Base-by-base conservation (phyloP, 164 flowering plant species). In the Macadamia integrifolia region DNA sequence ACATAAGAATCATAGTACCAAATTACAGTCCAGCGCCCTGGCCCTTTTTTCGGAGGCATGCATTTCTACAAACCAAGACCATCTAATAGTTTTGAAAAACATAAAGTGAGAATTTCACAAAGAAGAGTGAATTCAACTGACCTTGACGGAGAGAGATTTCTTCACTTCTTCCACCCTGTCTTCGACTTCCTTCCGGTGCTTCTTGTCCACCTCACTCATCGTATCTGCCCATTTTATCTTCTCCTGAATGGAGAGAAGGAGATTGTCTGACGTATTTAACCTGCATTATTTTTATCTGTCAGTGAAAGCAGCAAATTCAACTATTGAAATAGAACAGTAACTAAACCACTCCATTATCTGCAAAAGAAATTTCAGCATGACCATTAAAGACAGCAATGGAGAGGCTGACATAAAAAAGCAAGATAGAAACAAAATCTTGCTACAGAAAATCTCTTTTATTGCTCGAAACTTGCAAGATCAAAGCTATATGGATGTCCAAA, bases 141-240 rank as follows among this genome's bases (percentile, higher is more conserved):
- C 98, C 98, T 90, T 91, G 81, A 80, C 73, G 55, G 88, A 72
- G 23, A 86, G 74, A 12, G 90, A 72, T 79, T 85, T 88, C 81
- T 91, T 93, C 40, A 79, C 83, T 79, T 91, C 96, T 50, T 93
- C 98, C 65, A 82, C 77, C 74, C 66, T 82, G 15, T 87, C 97
- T 68, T 87, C 96, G 14, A 88, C 72, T 57, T 93, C 96, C 72
- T 91, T 93, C 28, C 67, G 62, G 75, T 89, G 94, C 72, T 87
- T 89, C 81, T 81, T 89, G 79, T 86, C 88, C 71, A 77, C 60
- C 68, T 91, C 96, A 77, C 84, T 84, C 93, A 87, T 91, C 7
- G 83, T 66, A 80, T 93, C 97, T 14, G 96, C 98, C 96, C 97
- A 93, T 63, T 89, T 93, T 64, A 93, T 91, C 84, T 93, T 91